These are phyloP conservation scores for Dillenia suffruticosa DNA, from an alignment of 164 flowering plant genomes.

Conservation along the genomic window DNA sequence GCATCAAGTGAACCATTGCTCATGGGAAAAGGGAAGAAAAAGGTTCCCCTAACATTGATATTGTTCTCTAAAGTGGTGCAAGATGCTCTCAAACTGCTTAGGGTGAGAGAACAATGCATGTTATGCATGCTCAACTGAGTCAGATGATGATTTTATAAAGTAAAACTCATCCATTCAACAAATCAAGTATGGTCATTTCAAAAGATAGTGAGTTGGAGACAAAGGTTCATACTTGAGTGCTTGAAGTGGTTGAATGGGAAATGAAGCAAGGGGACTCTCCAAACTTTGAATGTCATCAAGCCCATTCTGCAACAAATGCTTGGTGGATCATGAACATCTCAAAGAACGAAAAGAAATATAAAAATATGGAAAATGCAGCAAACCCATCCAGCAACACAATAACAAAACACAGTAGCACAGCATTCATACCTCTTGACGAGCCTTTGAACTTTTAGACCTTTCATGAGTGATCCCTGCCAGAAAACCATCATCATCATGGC, in stretches of 20 bases:
- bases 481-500: constrained; percentile 21
- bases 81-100: no score
- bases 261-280: constrained; percentile 69
- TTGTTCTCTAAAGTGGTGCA: no score
- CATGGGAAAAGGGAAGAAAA: no score
- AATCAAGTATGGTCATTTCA: neutral
- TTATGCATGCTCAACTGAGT: no score
- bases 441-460: constrained; percentile 25
- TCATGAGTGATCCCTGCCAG: constrained; percentile 31
- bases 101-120: no score
- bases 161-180: no score
- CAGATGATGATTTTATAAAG: no score
- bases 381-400: neutral
- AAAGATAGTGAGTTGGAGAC: neutral
- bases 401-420: neutral
- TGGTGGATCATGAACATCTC: neutral
- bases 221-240: constrained; percentile 73
- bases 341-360: neutral
- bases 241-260: constrained; percentile 85
- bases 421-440: constrained; percentile 44
- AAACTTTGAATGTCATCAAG: constrained; percentile 46
- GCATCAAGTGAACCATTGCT: constrained; percentile 15
- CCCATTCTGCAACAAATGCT: constrained; percentile 48
- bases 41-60: no score
- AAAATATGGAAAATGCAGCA: neutral